phyloP scores from a whole-genome alignment of 495 filamentous ascomycete species.

The Penicillium taxi region DNA sequence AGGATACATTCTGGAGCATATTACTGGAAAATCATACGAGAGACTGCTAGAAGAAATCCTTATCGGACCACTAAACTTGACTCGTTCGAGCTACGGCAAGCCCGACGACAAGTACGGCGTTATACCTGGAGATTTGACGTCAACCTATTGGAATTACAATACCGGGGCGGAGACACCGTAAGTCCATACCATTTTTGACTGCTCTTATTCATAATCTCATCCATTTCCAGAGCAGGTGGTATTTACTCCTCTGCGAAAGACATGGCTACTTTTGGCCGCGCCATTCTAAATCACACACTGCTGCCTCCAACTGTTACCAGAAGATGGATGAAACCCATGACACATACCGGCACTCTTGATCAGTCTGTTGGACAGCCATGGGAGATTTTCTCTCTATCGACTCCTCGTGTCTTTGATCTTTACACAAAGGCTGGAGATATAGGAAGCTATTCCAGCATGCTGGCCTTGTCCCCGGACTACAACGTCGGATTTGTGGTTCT shows the following conservation, averaged over 20 bases:
- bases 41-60: constrained; percentile 18
- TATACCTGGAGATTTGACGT: constrained; percentile 31
- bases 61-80: constrained; percentile 34
- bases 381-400: constrained; percentile 37
- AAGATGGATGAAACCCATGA: constrained; percentile 50
- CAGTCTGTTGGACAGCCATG: constrained; percentile 48
- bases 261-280: constrained; percentile 44
- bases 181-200: too few species aligned
- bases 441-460: constrained; percentile 34
- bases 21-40: constrained; percentile 5
- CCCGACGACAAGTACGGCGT: constrained; percentile 18
- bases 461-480: constrained; percentile 46
- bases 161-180: constrained; percentile 40
- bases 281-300: constrained; percentile 45
- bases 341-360: constrained; percentile 39
- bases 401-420: constrained; percentile 34
- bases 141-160: constrained; percentile 27
- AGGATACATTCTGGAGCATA: constrained; percentile 44
- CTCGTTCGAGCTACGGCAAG: constrained; percentile 23
- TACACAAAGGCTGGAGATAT: constrained; percentile 50
- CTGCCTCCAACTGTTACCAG: constrained; percentile 38
- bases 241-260: constrained; percentile 49
- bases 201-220: too few species aligned
- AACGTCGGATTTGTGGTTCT: constrained; percentile 46
- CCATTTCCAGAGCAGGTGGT: constrained; percentile 40